These are phyloP conservation scores for Hyphopichia buzzinii DNA, from an alignment of 1,139 yeast genomes.

Conservation along the genomic window DNA sequence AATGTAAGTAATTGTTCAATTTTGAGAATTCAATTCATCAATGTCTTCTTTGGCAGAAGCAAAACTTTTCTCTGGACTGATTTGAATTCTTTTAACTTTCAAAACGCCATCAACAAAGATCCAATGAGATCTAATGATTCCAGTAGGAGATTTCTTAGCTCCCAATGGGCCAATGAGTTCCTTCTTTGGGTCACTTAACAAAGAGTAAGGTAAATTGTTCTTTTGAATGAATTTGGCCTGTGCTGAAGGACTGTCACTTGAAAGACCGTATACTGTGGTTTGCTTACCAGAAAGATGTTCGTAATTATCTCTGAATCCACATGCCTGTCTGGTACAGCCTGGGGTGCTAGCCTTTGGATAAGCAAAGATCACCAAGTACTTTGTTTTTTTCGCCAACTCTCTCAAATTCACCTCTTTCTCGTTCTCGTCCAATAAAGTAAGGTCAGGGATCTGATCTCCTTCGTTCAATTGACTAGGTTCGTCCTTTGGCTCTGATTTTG, in stretches of 20 bases:
- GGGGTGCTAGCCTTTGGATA: constrained; percentile 95
- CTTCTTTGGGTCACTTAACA: constrained; percentile 74
- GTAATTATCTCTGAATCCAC: constrained; percentile 76
- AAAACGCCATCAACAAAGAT: constrained; percentile 77
- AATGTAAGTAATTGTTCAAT: no score
- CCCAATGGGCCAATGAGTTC: constrained; percentile 73
- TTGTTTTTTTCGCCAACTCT: constrained; percentile 45
- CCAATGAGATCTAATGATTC: constrained; percentile 87
- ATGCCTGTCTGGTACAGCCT: constrained; percentile 91
- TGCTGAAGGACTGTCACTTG: constrained; percentile 71
- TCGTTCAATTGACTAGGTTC: constrained; percentile 13
- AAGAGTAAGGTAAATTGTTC: constrained; percentile 67
- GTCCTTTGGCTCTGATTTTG: constrained; percentile 11
- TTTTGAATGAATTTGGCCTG: constrained; percentile 75
- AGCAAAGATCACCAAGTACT: constrained; percentile 63
- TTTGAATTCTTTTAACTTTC: constrained; percentile 58
- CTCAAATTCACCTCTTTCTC: constrained; percentile 54
- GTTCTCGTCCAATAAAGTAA: constrained; percentile 64
- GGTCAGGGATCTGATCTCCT: constrained; percentile 72
- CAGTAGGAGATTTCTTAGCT: constrained; percentile 76
- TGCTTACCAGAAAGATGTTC: constrained; percentile 52
- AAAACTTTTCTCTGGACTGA: constrained; percentile 79
- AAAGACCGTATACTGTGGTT: constrained; percentile 58
- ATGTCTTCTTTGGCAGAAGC: constrained; percentile 59
- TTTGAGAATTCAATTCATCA: constrained; percentile 26